Percentiles rank a stretch among this genome's conserved stretches.
phyloP scores from a whole-genome alignment of 1,139 yeast species.

The Pichia sp. region DNA sequence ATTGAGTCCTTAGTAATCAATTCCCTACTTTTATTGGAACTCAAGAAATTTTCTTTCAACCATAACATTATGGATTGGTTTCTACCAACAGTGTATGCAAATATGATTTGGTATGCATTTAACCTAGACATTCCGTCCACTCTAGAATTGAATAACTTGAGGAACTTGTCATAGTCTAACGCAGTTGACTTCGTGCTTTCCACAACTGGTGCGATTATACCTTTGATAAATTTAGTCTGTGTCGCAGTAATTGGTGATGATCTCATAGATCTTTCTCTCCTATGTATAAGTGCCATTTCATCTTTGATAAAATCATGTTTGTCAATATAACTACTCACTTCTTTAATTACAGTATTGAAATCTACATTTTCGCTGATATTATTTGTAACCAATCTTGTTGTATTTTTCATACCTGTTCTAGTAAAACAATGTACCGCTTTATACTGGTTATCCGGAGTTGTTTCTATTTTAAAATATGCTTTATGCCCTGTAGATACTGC shows the following conservation, averaged over 20 bases:
- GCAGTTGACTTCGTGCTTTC: slow-evolving; percentile 10
- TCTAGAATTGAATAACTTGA: slow-evolving; percentile 26
- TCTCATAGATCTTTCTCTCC: slow-evolving; percentile 1
- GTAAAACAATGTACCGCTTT: slow-evolving; percentile 11
- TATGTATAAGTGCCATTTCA: not conserved
- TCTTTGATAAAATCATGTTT: slow-evolving; percentile 2
- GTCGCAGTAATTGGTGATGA: slow-evolving; percentile 2
- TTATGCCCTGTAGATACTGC: slow-evolving; percentile 9
- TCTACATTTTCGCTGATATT: not conserved
- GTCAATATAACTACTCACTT: not conserved
- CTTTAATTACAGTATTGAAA: not conserved
- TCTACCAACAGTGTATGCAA: slow-evolving; percentile 38
- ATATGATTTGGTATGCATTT: slow-evolving; percentile 45
- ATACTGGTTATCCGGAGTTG: slow-evolving; percentile 5
- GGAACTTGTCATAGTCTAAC: slow-evolving; percentile 18
- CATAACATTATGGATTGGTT: slow-evolving; percentile 27
- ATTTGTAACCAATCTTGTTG: not conserved
- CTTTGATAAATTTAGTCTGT: slow-evolving; percentile 14
- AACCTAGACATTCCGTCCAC: slow-evolving; percentile 33
- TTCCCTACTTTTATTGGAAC: slow-evolving; percentile 22
- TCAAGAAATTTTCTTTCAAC: slow-evolving; percentile 25
- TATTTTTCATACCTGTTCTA: not conserved
- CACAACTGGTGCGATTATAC: slow-evolving; percentile 21
- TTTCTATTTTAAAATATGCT: slow-evolving; percentile 10
- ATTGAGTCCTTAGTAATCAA: slow-evolving; percentile 10